Conservation (phyloP, 768 basidiomycete genomes). For the Boletales sp. region DNA sequence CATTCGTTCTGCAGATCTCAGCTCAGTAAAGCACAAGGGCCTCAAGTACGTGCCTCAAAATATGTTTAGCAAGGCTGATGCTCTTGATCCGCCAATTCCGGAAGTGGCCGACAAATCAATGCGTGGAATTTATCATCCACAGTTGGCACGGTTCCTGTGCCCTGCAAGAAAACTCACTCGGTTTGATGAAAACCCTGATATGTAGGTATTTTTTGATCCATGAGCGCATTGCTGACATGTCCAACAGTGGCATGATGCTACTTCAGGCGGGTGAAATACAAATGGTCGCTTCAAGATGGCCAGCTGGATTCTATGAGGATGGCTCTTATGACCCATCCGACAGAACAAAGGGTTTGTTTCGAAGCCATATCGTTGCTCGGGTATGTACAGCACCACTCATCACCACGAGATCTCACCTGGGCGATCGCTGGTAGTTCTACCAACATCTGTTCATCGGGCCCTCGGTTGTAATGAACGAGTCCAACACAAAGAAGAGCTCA, state of each 20-base stretch:
- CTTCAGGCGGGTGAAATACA: not conserved
- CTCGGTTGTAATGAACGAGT: too few relatives aligned
- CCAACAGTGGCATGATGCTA: not conserved
- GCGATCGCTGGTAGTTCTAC: not conserved
- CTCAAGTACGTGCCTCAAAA: not conserved
- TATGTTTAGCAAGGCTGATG: not conserved
- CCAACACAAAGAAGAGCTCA: not conserved
- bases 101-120: constrained; percentile 2
- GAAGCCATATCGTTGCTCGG: not conserved
- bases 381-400: not conserved
- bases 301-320: not conserved
- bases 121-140: constrained; percentile 1
- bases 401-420: not conserved
- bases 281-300: constrained; percentile 4
- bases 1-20: not conserved
- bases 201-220: not conserved
- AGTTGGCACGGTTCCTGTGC: not conserved
- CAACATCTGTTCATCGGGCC: constrained; percentile 5
- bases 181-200: not conserved
- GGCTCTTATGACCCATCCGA: not conserved
- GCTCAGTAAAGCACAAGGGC: constrained; percentile 1
- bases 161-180: not conserved
- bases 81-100: not conserved
- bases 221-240: not conserved
- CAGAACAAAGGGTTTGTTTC: not conserved